A percentile compares a stretch with the other conserved stretches of the same genome.
These are phyloP conservation scores for Pythium sukuiense DNA, from an alignment of 352 stramenopile species.

Conservation along the genomic window DNA sequence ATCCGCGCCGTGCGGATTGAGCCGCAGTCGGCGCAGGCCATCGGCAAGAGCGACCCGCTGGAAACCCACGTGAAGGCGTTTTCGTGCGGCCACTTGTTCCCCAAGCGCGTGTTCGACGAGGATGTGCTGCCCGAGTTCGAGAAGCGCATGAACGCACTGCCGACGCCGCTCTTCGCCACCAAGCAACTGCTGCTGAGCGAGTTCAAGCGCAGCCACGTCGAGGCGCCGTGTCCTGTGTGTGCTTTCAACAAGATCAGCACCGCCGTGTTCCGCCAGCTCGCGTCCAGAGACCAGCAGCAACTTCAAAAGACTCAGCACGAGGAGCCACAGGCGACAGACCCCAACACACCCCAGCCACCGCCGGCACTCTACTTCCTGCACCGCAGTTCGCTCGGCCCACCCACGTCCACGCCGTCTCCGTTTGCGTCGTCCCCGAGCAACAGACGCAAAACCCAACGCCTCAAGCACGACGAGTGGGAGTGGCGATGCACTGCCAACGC, in stretches of 20 bases:
- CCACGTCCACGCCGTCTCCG: neutral
- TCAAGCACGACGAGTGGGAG: constrained; percentile 25
- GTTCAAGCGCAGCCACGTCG: constrained; percentile 57
- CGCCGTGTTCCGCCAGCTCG: constrained; percentile 36
- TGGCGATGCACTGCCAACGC: constrained; percentile 9
- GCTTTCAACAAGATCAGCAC: constrained; percentile 79
- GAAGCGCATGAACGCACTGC: constrained; percentile 69
- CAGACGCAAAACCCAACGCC: neutral
- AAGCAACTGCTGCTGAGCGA: constrained; percentile 65
- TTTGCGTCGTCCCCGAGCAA: neutral
- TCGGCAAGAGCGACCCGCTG: constrained; percentile 82
- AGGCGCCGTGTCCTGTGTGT: constrained; percentile 81
- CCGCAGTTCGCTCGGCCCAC: constrained; percentile 14
- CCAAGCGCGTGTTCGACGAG: constrained; percentile 85
- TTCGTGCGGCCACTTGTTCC: constrained; percentile 80
- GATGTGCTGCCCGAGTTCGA: constrained; percentile 82
- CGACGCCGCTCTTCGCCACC: constrained; percentile 58
- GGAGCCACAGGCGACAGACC: neutral
- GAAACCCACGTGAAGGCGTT: constrained; percentile 88
- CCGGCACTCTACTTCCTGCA: constrained; percentile 63
- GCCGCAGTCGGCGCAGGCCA: constrained; percentile 59
- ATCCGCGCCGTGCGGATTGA: constrained; percentile 48
- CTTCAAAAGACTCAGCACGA: neutral
- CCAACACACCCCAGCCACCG: constrained; percentile 15
- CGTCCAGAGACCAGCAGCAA: constrained; percentile 1